Evolutionary conservation across 305 asterid genomes (phyloP).

Genomic region (Stenogyne calaminthoides): DNA sequence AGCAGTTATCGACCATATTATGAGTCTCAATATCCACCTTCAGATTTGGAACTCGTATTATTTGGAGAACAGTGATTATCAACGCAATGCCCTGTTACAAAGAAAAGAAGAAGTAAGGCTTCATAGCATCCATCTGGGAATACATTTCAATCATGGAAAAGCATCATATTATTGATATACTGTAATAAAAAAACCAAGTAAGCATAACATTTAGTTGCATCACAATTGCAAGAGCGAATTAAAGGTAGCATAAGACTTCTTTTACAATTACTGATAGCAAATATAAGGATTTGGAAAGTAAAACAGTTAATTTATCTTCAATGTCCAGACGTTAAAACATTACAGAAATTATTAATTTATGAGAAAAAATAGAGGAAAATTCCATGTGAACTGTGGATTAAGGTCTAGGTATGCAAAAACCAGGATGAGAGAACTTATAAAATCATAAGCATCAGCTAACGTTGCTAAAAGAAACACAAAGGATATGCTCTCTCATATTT

Average conservation of each 20-base stretch:
- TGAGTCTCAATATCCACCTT: conserved; percentile 54
- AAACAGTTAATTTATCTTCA: background rate
- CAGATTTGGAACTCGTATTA: conserved; percentile 87
- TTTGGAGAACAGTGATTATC: conserved; percentile 92
- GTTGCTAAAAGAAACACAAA: background rate
- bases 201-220: background rate
- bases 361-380: background rate
- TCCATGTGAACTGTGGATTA: background rate
- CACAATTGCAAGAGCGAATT: background rate
- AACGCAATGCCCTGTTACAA: conserved; percentile 81
- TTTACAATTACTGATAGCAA: background rate
- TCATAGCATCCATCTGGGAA: background rate
- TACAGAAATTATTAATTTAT: background rate
- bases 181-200: background rate
- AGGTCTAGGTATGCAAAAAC: background rate
- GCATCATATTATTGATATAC: conserved; percentile 17
- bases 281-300: background rate
- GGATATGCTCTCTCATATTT: background rate
- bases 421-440: background rate
- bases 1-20: conserved; percentile 18
- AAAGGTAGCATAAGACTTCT: background rate
- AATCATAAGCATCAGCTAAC: background rate
- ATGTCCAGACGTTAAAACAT: background rate
- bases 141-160: conserved; percentile 1
- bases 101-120: conserved; percentile 18